Evolutionary conservation across 2,329 filamentous ascomycete species (phyloP), one percentile per base, ranked within the genome.

Genomic region (Paecilomyces sp.): DNA sequence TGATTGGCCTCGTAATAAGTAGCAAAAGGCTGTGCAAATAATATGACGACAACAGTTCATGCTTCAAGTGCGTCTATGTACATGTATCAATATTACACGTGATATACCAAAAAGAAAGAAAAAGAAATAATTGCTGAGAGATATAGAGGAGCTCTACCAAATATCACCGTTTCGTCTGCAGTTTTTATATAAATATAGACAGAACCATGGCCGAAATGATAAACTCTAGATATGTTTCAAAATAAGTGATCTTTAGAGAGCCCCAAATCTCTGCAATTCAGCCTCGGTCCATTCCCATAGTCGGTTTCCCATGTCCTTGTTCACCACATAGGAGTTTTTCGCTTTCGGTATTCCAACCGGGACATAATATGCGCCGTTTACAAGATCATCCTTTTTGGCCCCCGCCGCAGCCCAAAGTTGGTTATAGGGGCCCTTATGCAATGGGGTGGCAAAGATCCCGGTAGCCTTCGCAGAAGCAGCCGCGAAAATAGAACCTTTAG

Each of bases 351-450:
- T 65, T 1, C 70, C 71, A 24, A 73, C 66, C 13, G 70, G 70
- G 3, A 68, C 61, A 61, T 73, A 73, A 56, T 71, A 70, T 18
- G 55, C 67, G 3, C 71, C 70, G 56, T 68, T 71, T 1, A 61
- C 58, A 2, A 72, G 55, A 1, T 70, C 62, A 4, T 65, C 54
- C 50, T 65, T 67, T 22, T 64, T 67, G 1, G 66, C 66, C 9
- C 68, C 68, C 31, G 59, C 66, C 57, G 66, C 68, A 5, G 68
- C 70, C 72, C 71, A 75, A 1, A 74, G 57, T 56, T 69, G 61
- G 56, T 68, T 70, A 11, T 57, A 63, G 1, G 67, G 67, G 3
- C 70, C 70, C 25, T 65, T 58, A 2, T 57, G 33, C 5, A 70
- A 58, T 1, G 64, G 61, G 7, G 69, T 66, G 1, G 64, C 64